Conservation (phyloP, 108 stramenopile genomes). For the Fragilaria crotonensis region DNA sequence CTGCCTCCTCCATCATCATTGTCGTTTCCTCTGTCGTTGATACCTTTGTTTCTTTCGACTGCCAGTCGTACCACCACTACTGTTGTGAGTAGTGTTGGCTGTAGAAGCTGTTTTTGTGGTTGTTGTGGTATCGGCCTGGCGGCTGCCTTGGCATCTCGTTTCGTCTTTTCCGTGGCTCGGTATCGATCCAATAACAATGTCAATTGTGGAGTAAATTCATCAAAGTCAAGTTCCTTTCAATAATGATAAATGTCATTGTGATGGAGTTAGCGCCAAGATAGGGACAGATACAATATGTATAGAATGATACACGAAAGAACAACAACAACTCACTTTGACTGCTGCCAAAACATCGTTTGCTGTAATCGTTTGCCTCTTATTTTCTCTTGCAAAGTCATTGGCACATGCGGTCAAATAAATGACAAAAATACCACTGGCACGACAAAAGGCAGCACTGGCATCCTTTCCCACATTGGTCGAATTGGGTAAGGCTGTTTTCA, state of each 20-base stretch:
- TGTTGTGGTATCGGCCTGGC: slow-evolving; percentile 13
- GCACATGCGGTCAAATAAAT: slow-evolving; percentile 89
- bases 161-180: slow-evolving; percentile 57
- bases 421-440: slow-evolving; percentile 87
- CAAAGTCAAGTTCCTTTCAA: slow-evolving; percentile 74
- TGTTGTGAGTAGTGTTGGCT: neutral
- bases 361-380: slow-evolving; percentile 77
- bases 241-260: slow-evolving; percentile 4
- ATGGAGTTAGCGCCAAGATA: too few species aligned
- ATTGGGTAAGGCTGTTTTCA: slow-evolving; percentile 71
- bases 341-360: slow-evolving; percentile 86
- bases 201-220: slow-evolving; percentile 62
- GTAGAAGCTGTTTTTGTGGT: neutral
- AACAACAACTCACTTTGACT: slow-evolving; percentile 36
- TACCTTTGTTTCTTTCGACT: neutral
- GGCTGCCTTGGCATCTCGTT: slow-evolving; percentile 67
- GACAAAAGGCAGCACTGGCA: slow-evolving; percentile 71
- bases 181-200: slow-evolving; percentile 63
- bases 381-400: slow-evolving; percentile 85
- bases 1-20: slow-evolving; percentile 3
- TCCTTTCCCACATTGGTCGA: slow-evolving; percentile 84
- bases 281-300: too few species aligned
- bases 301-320: neutral
- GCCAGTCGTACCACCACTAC: neutral
- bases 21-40: slow-evolving; percentile 9